Conservation (phyloP, 331 rosid species). For the Pyrus hybrid region DNA sequence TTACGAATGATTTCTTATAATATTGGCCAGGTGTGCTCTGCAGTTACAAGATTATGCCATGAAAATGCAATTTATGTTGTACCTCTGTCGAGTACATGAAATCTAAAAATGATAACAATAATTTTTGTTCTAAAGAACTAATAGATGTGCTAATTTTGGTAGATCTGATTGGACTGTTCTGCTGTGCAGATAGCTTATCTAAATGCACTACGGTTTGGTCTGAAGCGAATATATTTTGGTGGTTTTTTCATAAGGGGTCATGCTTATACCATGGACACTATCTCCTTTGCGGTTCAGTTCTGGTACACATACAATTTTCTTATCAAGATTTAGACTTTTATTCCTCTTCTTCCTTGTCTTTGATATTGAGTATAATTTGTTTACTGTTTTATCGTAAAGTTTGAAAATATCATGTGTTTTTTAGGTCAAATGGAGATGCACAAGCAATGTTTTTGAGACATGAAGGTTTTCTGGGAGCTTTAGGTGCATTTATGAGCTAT, state of each 20-base stretch:
- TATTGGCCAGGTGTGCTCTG: conserved; percentile 74
- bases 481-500: conserved; percentile 95
- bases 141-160: not conserved
- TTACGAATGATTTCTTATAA: conserved; percentile 89
- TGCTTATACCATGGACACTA: conserved; percentile 92
- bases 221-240: conserved; percentile 82
- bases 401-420: not conserved
- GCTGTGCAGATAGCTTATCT: conserved; percentile 66
- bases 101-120: not conserved
- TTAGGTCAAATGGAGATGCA: conserved; percentile 82
- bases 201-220: conserved; percentile 75
- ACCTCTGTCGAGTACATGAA: not conserved
- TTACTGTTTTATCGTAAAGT: conserved; percentile 5
- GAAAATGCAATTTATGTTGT: not conserved
- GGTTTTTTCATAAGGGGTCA: conserved; percentile 95
- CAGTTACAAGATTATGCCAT: not conserved
- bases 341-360: not conserved
- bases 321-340: not conserved
- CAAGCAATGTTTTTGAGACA: conserved; percentile 94
- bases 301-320: conserved; percentile 37
- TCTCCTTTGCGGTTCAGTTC: conserved; percentile 81
- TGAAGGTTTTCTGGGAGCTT: conserved; percentile 84
- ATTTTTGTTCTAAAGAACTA: not conserved
- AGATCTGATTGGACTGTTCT: conserved; percentile 7
- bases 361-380: not conserved